Base-by-base conservation (phyloP, 306 rosid genomes). In the Cicer judaicum region DNA sequence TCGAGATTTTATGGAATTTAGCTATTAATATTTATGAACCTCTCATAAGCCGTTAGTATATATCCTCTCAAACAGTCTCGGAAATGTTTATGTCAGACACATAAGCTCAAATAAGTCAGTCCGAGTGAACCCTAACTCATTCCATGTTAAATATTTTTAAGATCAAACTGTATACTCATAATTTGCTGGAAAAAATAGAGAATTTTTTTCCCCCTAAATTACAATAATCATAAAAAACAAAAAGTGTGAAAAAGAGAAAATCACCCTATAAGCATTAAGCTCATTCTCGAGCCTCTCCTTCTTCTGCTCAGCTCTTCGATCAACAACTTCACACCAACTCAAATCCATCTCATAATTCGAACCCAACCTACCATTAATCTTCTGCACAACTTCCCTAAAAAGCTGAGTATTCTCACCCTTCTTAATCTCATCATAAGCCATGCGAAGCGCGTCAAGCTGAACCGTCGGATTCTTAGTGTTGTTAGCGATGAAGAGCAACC, bases 391-490 rank as follows among this genome's bases (percentile, higher is more conserved):
- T 41, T 95, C 99, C 44, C 98, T 83, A 42, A 89, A 85, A 15
- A 89, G 57, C 78, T 89, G 92, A 44, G 99, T 88, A 44, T 95
- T 89, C 87, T 95, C 99, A 0, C 98, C 98, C 85, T 95, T 95
- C 93, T 92, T 92, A 70, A 95, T 89, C 86, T 92, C 99, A n/a
- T 92, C 97, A 79, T 89, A 90, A 5, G 97, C 99, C 91, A 95
- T 89, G 18, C 99, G 93, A 66, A 95, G 97, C 44, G 98, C 96
- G 59, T 95, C 99, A 12, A 92, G 79, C 81, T 89, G 89, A 89
- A 89, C 76, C 36, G 93, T 29, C 6, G 84, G 72, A 89, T 89
- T 80, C 62, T 62, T 68, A 39, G 52, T 55, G 46, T 54, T 81
- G 44, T 80, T 89, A 12, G 98, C 99, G 54, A 92, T 89, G 86